Percentiles rank a stretch among this genome's conserved stretches.
phyloP scores from a whole-genome alignment of 352 stramenopile genomes.

The Salisapilia sapeloensis region DNA sequence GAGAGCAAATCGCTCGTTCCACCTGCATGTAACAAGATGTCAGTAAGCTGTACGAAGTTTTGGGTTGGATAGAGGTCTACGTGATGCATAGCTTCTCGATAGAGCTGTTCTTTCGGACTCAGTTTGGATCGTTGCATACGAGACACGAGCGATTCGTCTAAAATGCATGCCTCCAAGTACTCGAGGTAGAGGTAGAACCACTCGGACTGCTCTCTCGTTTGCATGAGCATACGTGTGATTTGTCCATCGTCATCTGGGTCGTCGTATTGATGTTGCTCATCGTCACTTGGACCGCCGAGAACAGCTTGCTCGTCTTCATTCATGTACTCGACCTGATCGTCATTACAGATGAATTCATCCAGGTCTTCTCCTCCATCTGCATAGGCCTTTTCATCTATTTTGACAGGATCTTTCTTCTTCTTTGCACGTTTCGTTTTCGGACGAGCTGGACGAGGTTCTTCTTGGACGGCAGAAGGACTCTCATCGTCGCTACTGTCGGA shows the following conservation, averaged over 20 bases:
- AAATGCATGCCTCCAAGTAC: slow-evolving; percentile 60
- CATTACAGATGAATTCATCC: slow-evolving; percentile 61
- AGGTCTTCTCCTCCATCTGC: slow-evolving; percentile 45
- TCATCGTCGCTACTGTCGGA: slow-evolving; percentile 13
- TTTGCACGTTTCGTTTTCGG: slow-evolving; percentile 6
- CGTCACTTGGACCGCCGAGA: slow-evolving; percentile 36
- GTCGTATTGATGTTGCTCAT: slow-evolving; percentile 11
- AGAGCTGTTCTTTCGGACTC: slow-evolving; percentile 25
- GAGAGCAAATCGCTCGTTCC: slow-evolving; percentile 51
- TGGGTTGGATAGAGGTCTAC: slow-evolving; percentile 21
- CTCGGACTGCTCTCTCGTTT: slow-evolving; percentile 41
- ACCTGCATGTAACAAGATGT: slow-evolving; percentile 15
- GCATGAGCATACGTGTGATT: slow-evolving; percentile 12
- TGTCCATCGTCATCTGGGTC: slow-evolving; percentile 22
- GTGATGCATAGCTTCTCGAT: slow-evolving; percentile 27
- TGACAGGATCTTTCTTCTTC: neutral
- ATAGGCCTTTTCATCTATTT: slow-evolving; percentile 11
- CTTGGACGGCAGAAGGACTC: slow-evolving; percentile 14
- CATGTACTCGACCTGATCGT: slow-evolving; percentile 80
- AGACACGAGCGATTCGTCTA: slow-evolving; percentile 36
- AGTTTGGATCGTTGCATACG: slow-evolving; percentile 22
- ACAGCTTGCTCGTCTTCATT: slow-evolving; percentile 61
- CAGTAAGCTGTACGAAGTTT: neutral
- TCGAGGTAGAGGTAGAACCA: slow-evolving; percentile 77
- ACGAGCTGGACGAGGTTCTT: slow-evolving; percentile 5